These are phyloP conservation scores for Hanseniaspora gamundiae DNA, from an alignment of 1,139 yeast species.

Conservation along the genomic window DNA sequence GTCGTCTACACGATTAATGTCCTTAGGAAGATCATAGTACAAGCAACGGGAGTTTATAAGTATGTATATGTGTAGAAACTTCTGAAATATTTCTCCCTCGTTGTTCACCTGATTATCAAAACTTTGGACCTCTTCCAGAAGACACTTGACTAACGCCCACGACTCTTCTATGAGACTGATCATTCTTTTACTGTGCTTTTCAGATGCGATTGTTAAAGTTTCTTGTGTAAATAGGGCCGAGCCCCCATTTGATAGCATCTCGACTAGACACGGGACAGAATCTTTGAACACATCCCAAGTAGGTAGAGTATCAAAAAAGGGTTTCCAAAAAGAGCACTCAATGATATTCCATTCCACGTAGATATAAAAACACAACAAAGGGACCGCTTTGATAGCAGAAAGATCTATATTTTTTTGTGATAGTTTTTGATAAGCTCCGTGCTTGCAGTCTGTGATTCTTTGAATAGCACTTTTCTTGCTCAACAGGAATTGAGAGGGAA, in stretches of 20 bases:
- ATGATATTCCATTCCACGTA: conserved; percentile 34
- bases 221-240: conserved; percentile 42
- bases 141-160: conserved; percentile 12
- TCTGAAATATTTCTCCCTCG: background rate
- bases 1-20: conserved; percentile 30
- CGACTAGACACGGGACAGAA: background rate
- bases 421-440: background rate
- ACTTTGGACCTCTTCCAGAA: no score
- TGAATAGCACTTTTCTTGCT: conserved; percentile 9
- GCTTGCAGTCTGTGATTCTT: background rate
- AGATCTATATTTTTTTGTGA: background rate
- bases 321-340: conserved; percentile 45
- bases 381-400: background rate
- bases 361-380: conserved; percentile 35
- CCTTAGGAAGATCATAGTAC: conserved; percentile 55
- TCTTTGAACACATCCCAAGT: conserved; percentile 4
- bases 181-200: conserved; percentile 13
- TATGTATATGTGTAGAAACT: conserved; percentile 59
- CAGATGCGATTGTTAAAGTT: conserved; percentile 20
- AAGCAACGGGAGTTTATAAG: conserved; percentile 87
- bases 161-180: conserved; percentile 13
- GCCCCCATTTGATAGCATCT: conserved; percentile 32
- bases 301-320: conserved; percentile 51
- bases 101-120: no score
- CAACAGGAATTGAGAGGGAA: conserved; percentile 26